Evolutionary conservation across 2,329 filamentous ascomycete species (phyloP).

Genomic region (Colletotrichum sansevieriae): DNA sequence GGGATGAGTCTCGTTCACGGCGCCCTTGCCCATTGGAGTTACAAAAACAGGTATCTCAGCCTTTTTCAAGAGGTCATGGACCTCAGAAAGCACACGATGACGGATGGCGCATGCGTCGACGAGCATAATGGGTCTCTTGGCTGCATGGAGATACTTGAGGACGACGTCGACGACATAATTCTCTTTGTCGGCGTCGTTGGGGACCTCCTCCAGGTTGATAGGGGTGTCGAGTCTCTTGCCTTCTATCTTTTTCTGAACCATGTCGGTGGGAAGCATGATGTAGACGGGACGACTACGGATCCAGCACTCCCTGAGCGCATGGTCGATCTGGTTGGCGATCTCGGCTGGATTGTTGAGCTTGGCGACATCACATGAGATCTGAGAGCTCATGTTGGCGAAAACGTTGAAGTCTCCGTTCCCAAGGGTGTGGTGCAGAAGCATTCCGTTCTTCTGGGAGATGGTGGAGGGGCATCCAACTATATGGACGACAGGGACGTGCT

Average conservation of each 20-base stretch:
- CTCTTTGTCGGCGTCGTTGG: constrained; percentile 79
- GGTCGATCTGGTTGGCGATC: constrained; percentile 81
- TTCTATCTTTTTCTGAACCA: constrained; percentile 82
- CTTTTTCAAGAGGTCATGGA: constrained; percentile 78
- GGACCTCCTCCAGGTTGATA: constrained; percentile 74
- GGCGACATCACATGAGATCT: constrained; percentile 78
- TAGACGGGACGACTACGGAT: constrained; percentile 83
- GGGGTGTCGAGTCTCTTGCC: constrained; percentile 77
- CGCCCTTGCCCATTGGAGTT: constrained; percentile 91
- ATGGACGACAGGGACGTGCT: constrained; percentile 79
- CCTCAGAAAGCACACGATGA: constrained; percentile 79
- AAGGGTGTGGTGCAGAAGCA: constrained; percentile 75
- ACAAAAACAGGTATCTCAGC: constrained; percentile 85
- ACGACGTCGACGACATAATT: constrained; percentile 87
- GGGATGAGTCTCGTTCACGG: constrained; percentile 80
- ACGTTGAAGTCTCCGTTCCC: constrained; percentile 86
- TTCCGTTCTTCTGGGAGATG: constrained; percentile 60
- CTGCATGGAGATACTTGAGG: constrained; percentile 77
- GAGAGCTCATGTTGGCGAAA: constrained; percentile 81
- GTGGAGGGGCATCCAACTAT: constrained; percentile 70
- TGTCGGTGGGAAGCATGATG: constrained; percentile 85
- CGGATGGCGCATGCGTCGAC: constrained; percentile 88
- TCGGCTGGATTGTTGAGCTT: constrained; percentile 78
- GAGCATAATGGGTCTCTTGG: constrained; percentile 81
- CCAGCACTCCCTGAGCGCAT: constrained; percentile 81